phyloP scores from a whole-genome alignment of 345 rosid species.

The Viola odorata region DNA sequence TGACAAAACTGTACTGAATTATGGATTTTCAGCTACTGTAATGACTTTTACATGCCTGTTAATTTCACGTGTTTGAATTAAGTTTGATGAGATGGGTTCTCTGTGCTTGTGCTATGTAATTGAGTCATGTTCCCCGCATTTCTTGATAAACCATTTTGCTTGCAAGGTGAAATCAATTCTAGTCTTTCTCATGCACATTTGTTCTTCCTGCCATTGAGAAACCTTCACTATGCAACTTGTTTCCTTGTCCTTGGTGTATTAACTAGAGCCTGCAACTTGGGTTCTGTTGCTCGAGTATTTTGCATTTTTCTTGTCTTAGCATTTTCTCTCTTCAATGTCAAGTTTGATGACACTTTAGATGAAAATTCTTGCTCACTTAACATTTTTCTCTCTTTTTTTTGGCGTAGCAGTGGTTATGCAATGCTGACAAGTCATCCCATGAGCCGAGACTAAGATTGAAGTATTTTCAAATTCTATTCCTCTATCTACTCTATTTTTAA shows the following conservation, averaged over 20 bases:
- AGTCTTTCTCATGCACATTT: too few species aligned
- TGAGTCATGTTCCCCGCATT: too few species aligned
- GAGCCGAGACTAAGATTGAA: slow-evolving; percentile 81
- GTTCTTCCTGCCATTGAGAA: too few species aligned
- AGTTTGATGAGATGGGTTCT: too few species aligned
- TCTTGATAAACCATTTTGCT: too few species aligned
- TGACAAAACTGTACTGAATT: too few species aligned
- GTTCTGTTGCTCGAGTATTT: not conserved
- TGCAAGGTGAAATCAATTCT: too few species aligned
- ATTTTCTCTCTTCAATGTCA: not conserved
- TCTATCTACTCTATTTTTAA: not conserved
- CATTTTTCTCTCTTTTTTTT: slow-evolving; percentile 3
- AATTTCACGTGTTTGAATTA: too few species aligned
- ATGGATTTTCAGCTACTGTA: too few species aligned
- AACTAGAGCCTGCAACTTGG: not conserved
- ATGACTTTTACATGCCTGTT: too few species aligned
- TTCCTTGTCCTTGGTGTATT: not conserved
- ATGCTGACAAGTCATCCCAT: slow-evolving; percentile 93
- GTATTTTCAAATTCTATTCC: slow-evolving; percentile 35
- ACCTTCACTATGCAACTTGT: not conserved
- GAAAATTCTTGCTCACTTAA: not conserved
- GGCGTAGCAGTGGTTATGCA: slow-evolving; percentile 79
- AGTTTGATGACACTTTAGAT: not conserved
- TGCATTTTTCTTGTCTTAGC: not conserved
- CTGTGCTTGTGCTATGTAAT: too few species aligned